Percentiles rank a stretch among this genome's conserved stretches.
Evolutionary conservation across 2,329 filamentous ascomycete species (phyloP).

Genomic region (Tolypocladium pustulatum): DNA sequence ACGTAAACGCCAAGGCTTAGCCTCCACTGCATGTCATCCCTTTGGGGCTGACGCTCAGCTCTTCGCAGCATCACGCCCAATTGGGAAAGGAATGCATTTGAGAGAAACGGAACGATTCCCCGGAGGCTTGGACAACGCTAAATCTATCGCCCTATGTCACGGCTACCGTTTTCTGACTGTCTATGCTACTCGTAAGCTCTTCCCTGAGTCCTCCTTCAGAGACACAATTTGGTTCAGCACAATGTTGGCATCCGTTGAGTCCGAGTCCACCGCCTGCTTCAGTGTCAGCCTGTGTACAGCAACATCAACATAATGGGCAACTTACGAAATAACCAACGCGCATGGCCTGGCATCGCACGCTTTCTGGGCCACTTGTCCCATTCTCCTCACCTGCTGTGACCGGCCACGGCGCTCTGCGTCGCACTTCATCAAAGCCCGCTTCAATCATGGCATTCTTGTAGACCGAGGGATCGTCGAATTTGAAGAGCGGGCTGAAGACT

Average conservation of each 20-base stretch:
- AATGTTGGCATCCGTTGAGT: constrained; percentile 66
- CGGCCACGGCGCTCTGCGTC: constrained; percentile 66
- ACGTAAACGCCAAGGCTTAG: too few relatives aligned
- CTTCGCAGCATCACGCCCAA: background rate
- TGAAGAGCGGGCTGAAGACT: constrained; percentile 75
- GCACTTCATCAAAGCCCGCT: constrained; percentile 70
- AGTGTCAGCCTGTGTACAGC: background rate
- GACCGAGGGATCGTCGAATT: constrained; percentile 73
- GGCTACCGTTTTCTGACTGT: background rate
- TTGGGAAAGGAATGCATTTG: background rate
- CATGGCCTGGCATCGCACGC: constrained; percentile 83
- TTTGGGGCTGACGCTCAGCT: too few relatives aligned
- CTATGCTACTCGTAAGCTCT: constrained; percentile 27
- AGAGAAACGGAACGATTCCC: background rate
- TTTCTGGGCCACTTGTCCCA: constrained; percentile 56
- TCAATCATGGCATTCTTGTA: constrained; percentile 73
- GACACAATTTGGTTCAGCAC: constrained; percentile 88
- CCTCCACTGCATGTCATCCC: too few relatives aligned
- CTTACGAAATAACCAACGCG: constrained; percentile 73
- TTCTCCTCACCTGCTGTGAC: constrained; percentile 62
- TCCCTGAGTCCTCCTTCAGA: constrained; percentile 74
- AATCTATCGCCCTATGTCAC: background rate
- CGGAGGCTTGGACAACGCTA: background rate
- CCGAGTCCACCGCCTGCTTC: constrained; percentile 57
- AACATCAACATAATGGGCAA: background rate